phyloP scores from a whole-genome alignment of 2,329 filamentous ascomycete genomes.

The Rhinocladiella mackenziei region DNA sequence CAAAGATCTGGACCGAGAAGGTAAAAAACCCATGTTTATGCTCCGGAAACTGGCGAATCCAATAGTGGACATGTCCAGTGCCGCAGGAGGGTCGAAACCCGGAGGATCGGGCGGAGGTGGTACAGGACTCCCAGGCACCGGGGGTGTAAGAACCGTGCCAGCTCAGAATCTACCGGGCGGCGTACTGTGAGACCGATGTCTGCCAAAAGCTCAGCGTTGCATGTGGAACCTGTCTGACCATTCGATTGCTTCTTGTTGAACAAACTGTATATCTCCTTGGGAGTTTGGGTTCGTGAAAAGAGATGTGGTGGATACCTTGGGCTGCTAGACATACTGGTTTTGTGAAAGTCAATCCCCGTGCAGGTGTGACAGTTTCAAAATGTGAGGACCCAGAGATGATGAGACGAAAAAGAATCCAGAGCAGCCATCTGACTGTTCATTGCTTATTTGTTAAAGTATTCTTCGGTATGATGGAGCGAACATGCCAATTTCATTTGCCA shows the following conservation, averaged over 20 bases:
- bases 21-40: slow-evolving; percentile 99
- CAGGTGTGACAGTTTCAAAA: background rate
- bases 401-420: background rate
- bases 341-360: too few relatives aligned
- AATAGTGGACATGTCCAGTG: slow-evolving; percentile 18
- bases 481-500: too few relatives aligned
- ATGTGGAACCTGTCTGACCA: background rate
- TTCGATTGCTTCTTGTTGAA: background rate
- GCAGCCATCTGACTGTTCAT: too few relatives aligned
- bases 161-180: slow-evolving; percentile 21
- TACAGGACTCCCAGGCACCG: slow-evolving; percentile 8
- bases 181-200: slow-evolving; percentile 18
- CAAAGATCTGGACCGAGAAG: slow-evolving; percentile 95
- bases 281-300: background rate
- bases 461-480: too few relatives aligned
- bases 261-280: slow-evolving; percentile 2
- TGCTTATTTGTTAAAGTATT: slow-evolving; percentile 1
- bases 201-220: too few relatives aligned
- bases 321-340: background rate
- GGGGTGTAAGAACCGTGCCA: slow-evolving; percentile 16
- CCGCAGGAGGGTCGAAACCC: slow-evolving; percentile 19
- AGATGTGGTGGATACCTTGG: background rate
- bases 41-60: slow-evolving; percentile 60
- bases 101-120: slow-evolving; percentile 9
- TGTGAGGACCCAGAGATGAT: background rate